Evolutionary conservation across 2,329 filamentous ascomycete genomes (phyloP).

Genomic region (Neocatenulostroma microsporum): DNA sequence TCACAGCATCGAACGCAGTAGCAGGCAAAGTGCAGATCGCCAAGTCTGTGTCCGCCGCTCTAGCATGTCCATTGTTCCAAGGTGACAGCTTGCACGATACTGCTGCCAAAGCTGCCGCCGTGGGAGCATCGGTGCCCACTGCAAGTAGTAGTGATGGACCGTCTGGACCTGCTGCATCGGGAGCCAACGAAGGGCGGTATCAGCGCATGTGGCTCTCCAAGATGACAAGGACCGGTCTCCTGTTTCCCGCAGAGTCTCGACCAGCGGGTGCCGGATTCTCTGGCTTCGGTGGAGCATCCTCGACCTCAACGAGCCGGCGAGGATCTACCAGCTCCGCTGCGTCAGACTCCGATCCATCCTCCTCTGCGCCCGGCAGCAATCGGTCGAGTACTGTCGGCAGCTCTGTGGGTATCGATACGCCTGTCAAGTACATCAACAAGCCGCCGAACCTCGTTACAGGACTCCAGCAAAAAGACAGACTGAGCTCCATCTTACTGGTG

Average conservation of each 20-base stretch:
- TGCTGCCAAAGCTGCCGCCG: slow-evolving; percentile 9
- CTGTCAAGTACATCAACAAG: slow-evolving; percentile 5
- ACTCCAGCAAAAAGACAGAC: neutral
- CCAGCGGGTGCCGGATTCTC: slow-evolving; percentile 7
- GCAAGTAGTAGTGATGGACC: neutral
- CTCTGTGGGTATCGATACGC: neutral
- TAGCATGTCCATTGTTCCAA: slow-evolving; percentile 7
- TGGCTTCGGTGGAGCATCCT: slow-evolving; percentile 9
- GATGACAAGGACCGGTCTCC: slow-evolving; percentile 11
- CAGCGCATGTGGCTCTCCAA: slow-evolving; percentile 12
- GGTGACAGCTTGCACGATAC: slow-evolving; percentile 11
- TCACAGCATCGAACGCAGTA: slow-evolving; percentile 5
- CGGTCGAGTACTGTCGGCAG: slow-evolving; percentile 3
- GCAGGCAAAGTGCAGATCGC: slow-evolving; percentile 8
- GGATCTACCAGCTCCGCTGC: slow-evolving; percentile 8
- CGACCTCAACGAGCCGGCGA: slow-evolving; percentile 7
- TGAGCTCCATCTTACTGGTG: slow-evolving; percentile 5
- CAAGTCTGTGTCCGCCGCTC: slow-evolving; percentile 3
- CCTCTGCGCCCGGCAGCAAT: neutral
- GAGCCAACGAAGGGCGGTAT: slow-evolving; percentile 8
- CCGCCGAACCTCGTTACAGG: neutral
- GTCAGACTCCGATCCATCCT: neutral
- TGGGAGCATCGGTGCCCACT: neutral
- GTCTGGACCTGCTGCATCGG: neutral
- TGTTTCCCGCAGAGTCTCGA: slow-evolving; percentile 9